A percentile compares a stretch with the other conserved stretches of the same genome.
Evolutionary conservation across 768 basidiomycete species (phyloP).

Genomic region (Naganishia friedmannii): DNA sequence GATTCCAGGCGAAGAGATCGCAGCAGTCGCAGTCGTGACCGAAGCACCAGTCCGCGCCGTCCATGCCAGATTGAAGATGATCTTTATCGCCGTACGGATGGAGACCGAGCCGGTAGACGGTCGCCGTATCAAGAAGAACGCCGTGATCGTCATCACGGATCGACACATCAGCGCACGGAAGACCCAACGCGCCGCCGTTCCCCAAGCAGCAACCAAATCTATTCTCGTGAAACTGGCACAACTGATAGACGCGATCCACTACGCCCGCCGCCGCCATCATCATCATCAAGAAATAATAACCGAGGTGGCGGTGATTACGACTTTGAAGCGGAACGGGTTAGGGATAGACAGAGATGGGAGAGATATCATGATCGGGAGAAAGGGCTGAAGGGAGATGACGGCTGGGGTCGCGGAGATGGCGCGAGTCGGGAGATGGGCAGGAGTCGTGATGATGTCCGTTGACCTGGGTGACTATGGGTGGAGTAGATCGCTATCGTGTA

Average conservation of each 20-base stretch:
- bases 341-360: conserved; percentile 29
- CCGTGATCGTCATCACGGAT: neutral
- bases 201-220: neutral
- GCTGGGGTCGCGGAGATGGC: conserved; percentile 7
- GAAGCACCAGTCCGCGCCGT: conserved; percentile 4
- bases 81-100: neutral
- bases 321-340: conserved; percentile 25
- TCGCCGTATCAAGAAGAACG: neutral
- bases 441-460: neutral
- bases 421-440: neutral
- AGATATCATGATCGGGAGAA: conserved; percentile 29
- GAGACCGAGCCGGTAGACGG: neutral
- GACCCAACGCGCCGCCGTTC: neutral
- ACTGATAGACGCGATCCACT: neutral
- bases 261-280: neutral
- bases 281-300: conserved; percentile 11
- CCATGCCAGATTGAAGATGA: neutral
- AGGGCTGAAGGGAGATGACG: conserved; percentile 20
- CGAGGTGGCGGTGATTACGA: conserved; percentile 26
- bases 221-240: neutral
- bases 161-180: neutral
- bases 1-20: conserved; percentile 3
- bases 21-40: conserved; percentile 2
- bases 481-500: neutral
- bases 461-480: neutral